phyloP scores from a whole-genome alignment of 306 rosid species.

The Biancaea sappan region DNA sequence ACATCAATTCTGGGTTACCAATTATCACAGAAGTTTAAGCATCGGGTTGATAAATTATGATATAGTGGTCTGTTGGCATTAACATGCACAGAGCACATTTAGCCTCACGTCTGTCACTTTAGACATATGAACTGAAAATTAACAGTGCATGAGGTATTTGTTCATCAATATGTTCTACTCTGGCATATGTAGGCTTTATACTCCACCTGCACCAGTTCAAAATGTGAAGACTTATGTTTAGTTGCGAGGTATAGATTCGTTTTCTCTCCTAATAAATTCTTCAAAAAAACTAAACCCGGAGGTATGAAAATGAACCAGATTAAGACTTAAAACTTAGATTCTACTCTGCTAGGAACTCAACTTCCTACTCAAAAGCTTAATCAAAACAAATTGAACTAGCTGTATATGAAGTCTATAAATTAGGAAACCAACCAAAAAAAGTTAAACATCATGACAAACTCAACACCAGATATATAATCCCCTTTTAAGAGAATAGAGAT shows the following conservation, averaged over 20 bases:
- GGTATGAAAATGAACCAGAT: not conserved
- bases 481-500: constrained; percentile 23
- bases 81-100: not conserved
- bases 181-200: not conserved
- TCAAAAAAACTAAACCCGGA: not conserved
- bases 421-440: not conserved
- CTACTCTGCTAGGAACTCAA: not conserved
- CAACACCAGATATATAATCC: constrained; percentile 20
- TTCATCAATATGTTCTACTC: not conserved
- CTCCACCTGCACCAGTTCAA: not conserved
- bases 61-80: not conserved
- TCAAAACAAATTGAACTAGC: not conserved
- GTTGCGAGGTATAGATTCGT: not conserved
- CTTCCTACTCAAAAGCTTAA: not conserved
- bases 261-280: not conserved
- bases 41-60: not conserved
- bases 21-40: too few species aligned
- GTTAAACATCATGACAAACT: constrained; percentile 22
- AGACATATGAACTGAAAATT: not conserved
- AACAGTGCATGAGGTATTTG: not conserved
- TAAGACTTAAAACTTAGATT: not conserved
- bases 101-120: not conserved
- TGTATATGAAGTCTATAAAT: not conserved
- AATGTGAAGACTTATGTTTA: not conserved
- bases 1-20: too few species aligned